Conservation (phyloP, 73 alveolate species). For the Paraurostyla sp. region DNA sequence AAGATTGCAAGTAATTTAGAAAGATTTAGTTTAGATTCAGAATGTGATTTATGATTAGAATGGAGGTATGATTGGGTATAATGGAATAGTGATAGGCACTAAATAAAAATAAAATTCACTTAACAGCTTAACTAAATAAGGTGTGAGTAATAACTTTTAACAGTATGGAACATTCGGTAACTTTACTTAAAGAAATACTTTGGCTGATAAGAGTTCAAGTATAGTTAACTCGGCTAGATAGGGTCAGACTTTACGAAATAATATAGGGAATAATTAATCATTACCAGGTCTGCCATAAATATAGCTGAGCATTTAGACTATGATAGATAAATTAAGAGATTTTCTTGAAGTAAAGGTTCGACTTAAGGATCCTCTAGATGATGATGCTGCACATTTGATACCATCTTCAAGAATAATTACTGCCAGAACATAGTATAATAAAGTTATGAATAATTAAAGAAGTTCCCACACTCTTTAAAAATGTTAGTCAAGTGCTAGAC, state of each 20-base stretch:
- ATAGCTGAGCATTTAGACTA: neutral
- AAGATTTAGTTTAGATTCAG: neutral
- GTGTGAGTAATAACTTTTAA: neutral
- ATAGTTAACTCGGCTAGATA: neutral
- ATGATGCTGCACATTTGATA: neutral
- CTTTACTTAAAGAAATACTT: neutral
- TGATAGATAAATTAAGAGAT: neutral
- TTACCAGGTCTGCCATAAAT: neutral
- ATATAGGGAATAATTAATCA: neutral
- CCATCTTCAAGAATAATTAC: neutral
- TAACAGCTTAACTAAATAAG: neutral
- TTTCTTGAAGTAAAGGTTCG: neutral
- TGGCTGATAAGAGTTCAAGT: neutral
- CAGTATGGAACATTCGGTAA: neutral
- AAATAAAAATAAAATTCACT: neutral
- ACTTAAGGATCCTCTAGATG: slow-evolving; percentile 16
- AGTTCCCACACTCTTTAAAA: neutral
- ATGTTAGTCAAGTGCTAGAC: slow-evolving; percentile 3
- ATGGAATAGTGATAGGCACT: slow-evolving; percentile 3
- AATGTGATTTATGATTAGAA: neutral
- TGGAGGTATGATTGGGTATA: slow-evolving; percentile 11
- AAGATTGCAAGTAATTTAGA: neutral
- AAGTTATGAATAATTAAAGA: neutral
- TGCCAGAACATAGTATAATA: neutral
- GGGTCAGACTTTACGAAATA: neutral